phyloP scores from a whole-genome alignment of 1,284 basidiomycete genomes.

The Heterobasidion occidentale region DNA sequence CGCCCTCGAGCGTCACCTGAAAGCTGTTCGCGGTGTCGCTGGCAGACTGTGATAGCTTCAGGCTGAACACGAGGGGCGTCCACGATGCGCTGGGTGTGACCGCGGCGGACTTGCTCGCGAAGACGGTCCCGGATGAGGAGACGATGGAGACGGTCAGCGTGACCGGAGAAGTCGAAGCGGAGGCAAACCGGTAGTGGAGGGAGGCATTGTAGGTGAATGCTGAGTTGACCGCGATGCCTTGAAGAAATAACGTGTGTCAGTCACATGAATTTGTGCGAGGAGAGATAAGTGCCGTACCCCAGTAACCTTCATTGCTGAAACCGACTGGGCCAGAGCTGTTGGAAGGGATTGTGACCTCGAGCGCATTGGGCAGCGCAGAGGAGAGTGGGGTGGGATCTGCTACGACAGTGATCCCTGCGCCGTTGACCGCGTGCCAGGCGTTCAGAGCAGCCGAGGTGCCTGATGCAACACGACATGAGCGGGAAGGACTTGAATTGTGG shows the following conservation, averaged over 20 bases:
- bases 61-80: conserved; percentile 39
- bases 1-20: conserved; percentile 44
- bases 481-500: not conserved
- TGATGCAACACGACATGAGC: conserved; percentile 13
- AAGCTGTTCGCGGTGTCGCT: conserved; percentile 39
- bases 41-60: conserved; percentile 36
- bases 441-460: conserved; percentile 41
- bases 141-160: conserved; percentile 38
- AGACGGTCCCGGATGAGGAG: conserved; percentile 33
- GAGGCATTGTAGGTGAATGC: conserved; percentile 56
- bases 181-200: conserved; percentile 54
- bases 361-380: conserved; percentile 53
- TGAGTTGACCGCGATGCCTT: conserved; percentile 56
- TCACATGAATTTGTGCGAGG: too few species aligned
- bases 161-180: conserved; percentile 35
- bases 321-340: conserved; percentile 38
- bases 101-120: conserved; percentile 33
- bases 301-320: conserved; percentile 54
- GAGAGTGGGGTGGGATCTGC: conserved; percentile 46
- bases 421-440: conserved; percentile 48
- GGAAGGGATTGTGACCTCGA: conserved; percentile 42
- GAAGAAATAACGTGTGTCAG: too few species aligned
- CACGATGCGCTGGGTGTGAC: conserved; percentile 40
- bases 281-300: conserved; percentile 28
- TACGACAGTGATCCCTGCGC: conserved; percentile 44